phyloP scores from a whole-genome alignment of 371 early-diverging fungal genomes.

The Syncephalis plumigaleata region DNA sequence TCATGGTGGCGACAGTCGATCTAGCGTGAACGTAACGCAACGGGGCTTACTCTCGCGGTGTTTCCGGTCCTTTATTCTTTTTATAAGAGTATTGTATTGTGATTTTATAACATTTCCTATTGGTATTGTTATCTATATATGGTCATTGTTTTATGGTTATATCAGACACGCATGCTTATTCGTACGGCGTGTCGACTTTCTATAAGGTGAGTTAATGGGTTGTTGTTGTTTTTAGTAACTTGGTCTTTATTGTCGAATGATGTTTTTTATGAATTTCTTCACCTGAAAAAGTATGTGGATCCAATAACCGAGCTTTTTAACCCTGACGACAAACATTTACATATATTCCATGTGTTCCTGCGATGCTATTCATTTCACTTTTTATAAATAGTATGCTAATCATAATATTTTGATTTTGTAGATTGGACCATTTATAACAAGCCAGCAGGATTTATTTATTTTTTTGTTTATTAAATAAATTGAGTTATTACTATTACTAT shows the following conservation, averaged over 20 bases:
- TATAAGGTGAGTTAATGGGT: background rate
- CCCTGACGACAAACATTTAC: background rate
- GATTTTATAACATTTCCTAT: background rate
- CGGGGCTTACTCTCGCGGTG: constrained; percentile 25
- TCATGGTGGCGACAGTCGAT: too few relatives aligned
- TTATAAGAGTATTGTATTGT: too few relatives aligned
- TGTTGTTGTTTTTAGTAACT: constrained; percentile 8
- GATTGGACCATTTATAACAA: too few relatives aligned
- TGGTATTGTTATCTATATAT: background rate
- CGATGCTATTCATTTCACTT: background rate
- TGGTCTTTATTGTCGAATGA: too few relatives aligned
- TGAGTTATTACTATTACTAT: too few relatives aligned
- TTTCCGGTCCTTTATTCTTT: constrained; percentile 14
- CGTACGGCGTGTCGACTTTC: background rate
- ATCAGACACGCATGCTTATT: background rate
- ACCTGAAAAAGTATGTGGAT: constrained; percentile 9
- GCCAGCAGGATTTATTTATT: too few relatives aligned
- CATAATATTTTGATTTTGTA: too few relatives aligned
- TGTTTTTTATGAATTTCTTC: constrained; percentile 15
- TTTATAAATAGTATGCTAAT: background rate
- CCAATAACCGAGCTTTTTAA: background rate
- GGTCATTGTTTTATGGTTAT: background rate
- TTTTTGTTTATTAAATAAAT: too few relatives aligned
- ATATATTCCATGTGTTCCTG: background rate
- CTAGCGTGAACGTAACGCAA: constrained; percentile 14